Conservation (phyloP, 2,329 filamentous ascomycete genomes). For the Aureobasidium sp. region DNA sequence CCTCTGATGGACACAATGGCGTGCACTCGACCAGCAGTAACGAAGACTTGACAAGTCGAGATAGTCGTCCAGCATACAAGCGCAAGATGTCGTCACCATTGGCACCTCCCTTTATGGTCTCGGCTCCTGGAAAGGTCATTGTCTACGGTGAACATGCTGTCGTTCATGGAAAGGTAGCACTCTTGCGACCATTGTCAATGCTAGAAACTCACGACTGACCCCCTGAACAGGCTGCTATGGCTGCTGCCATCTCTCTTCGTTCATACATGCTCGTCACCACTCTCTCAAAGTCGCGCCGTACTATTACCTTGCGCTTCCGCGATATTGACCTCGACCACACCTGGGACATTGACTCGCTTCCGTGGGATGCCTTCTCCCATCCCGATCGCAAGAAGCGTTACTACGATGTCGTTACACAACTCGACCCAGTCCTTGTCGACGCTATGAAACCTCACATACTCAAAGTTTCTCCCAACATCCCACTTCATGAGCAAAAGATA, state of each 20-base stretch:
- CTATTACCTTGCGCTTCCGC: conserved; percentile 79
- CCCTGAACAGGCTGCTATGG: conserved; percentile 67
- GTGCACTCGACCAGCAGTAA: neutral
- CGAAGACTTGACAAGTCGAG: neutral
- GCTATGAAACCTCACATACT: conserved; percentile 74
- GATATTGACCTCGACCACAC: conserved; percentile 86
- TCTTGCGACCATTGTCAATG: neutral
- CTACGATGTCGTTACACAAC: conserved; percentile 70
- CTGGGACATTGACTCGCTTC: conserved; percentile 88
- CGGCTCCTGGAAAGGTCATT: conserved; percentile 95
- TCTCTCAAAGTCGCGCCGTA: conserved; percentile 84
- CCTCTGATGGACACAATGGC: neutral
- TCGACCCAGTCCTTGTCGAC: conserved; percentile 75
- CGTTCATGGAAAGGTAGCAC: conserved; percentile 81
- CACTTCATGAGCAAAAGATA: conserved; percentile 71
- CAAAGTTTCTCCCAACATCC: conserved; percentile 58
- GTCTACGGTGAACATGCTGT: conserved; percentile 97
- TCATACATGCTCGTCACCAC: conserved; percentile 96
- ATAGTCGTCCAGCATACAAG: neutral
- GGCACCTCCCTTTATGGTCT: conserved; percentile 75
- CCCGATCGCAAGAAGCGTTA: conserved; percentile 89
- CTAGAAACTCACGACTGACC: neutral
- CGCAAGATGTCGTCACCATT: conserved; percentile 16
- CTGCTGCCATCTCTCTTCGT: conserved; percentile 86
- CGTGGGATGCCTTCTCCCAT: conserved; percentile 75